Evolutionary conservation across 2,329 filamentous ascomycete genomes (phyloP), one percentile per base, ranked within the genome.

Genomic region (Graphilbum fragrans): DNA sequence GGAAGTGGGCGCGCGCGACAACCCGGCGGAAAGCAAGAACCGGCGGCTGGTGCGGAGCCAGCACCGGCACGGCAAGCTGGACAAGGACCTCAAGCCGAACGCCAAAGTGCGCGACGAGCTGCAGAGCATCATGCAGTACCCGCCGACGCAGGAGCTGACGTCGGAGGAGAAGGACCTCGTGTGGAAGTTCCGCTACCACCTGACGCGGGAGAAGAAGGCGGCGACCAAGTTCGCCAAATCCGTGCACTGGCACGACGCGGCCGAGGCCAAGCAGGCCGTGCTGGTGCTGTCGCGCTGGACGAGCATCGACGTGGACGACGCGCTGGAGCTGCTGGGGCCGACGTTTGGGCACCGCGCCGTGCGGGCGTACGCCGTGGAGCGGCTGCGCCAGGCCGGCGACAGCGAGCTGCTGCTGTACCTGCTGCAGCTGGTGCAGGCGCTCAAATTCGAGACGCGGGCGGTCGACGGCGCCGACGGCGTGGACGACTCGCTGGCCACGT

Each of bases 221-320:
- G 68, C 96, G 44, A 98, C 90, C 27, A 98, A 98, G 54, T 94
- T 98, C 52, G 86, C 96, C 58, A 98, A 96, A 59, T 95, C 90
- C 0, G 49, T 51, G 37, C 47, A 47, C 44, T 51, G 49, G 49
- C 45, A 45, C 40, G 49, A 51, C 41, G 38, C 41, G 12, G 45
- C 44, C n/a, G 49, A 51, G 42, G 43, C 45, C 4, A 81, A 84
- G 45, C 87, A 95, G 63, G 88, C 90, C 6, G 84, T 92, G 20
- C 86, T 93, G 46, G 77, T 98, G 5, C 71, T 98, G 17, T 78
- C 82, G 0, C 90, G 88, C 52, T 98, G 92, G 92, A 93, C 85
- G 0, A 86, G 94, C 50, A 94, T 98, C 44, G 92, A 96, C 55
- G 81, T 98, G 5, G 93, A 98, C 53, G 92, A 96, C 64, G 92